Evolutionary conservation across 2,329 filamentous ascomycete genomes (phyloP), one percentile per base, ranked within the genome.

Genomic region (Raffaelea albimanens): DNA sequence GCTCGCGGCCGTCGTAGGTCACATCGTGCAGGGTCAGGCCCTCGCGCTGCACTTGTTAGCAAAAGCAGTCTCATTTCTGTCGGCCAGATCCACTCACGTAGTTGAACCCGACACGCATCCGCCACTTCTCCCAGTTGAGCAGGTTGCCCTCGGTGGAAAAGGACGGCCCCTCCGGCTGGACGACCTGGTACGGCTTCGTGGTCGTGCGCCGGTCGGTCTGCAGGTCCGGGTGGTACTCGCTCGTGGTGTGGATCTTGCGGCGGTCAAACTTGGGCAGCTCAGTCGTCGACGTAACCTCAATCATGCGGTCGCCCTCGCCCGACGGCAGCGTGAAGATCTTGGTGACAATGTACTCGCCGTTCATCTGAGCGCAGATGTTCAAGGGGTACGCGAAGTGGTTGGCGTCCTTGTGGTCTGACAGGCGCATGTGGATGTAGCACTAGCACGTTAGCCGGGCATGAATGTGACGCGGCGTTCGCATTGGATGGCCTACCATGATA

Each of bases 11-110:
- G 54, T 83, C 79, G 57, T 84, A 88, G 57, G 72, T 72, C 16
- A 88, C 65, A 54, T 87, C 82, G 57, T 87, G 82, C 3, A 88
- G 68, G 3, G 83, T 81, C 8, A 79, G 75, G 8, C 84, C 83
- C 60, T 88, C 85, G 2, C 84, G 72, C 42, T 76, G 72, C 25
- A 29, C 7, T 29, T 13, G 25, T 29, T 13, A 29, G 25, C 7
- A 13, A 7, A 29, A 29, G 13, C 7, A 7, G 25, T 29, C 25
- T 29, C 13, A 13, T 29, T 7, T 29, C 25, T 29, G 13, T 29
- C 25, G 25, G 7, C 25, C 25, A 7, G 7, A 13, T 29, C 25
- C 25, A 29, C 25, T 29, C 13, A 29, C 25, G 25, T 29, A 29
- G 25, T 29, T 29, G 25, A 29, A 86, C 36, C 76, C 76, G 3